These are phyloP conservation scores for Talaromyces sp. DNA, from an alignment of 2,329 filamentous ascomycete species.

Conservation along the genomic window DNA sequence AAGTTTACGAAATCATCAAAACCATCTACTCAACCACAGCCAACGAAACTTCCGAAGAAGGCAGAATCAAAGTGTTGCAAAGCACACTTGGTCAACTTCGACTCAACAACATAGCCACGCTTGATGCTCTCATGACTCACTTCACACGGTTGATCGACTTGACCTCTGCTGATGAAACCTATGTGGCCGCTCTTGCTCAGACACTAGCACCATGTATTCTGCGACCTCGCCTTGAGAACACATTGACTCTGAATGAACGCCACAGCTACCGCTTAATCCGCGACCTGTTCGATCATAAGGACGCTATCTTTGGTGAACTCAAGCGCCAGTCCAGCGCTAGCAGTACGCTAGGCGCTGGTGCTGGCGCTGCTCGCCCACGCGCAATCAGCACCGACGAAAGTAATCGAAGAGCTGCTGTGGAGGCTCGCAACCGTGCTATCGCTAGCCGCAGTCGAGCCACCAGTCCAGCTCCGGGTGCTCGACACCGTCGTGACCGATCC, in stretches of 20 bases:
- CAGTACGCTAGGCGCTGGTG: constrained; percentile 46
- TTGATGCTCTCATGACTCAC: constrained; percentile 96
- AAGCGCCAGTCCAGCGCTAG: constrained; percentile 64
- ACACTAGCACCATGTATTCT: constrained; percentile 81
- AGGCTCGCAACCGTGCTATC: constrained; percentile 82
- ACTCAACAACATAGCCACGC: constrained; percentile 96
- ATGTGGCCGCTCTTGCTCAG: constrained; percentile 71
- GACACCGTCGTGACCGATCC: constrained; percentile 78
- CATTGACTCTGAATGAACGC: constrained; percentile 91
- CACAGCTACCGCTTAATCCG: constrained; percentile 87
- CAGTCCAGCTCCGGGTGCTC: constrained; percentile 58
- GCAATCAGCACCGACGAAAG: constrained; percentile 95
- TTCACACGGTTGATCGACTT: constrained; percentile 95
- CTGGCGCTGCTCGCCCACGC: constrained; percentile 65
- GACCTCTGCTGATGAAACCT: constrained; percentile 90
- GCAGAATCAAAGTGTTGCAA: constrained; percentile 86
- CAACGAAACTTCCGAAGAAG: constrained; percentile 71
- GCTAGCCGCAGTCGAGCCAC: constrained; percentile 69
- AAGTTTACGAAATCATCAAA: constrained; percentile 98
- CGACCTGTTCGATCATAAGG: constrained; percentile 90
- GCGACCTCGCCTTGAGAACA: constrained; percentile 81
- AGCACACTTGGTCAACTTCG: constrained; percentile 93
- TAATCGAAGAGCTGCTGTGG: constrained; percentile 88
- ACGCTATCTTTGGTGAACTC: constrained; percentile 90
- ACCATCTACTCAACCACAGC: constrained; percentile 88